phyloP scores from a whole-genome alignment of 345 rosid species.

The Acer saccharum region DNA sequence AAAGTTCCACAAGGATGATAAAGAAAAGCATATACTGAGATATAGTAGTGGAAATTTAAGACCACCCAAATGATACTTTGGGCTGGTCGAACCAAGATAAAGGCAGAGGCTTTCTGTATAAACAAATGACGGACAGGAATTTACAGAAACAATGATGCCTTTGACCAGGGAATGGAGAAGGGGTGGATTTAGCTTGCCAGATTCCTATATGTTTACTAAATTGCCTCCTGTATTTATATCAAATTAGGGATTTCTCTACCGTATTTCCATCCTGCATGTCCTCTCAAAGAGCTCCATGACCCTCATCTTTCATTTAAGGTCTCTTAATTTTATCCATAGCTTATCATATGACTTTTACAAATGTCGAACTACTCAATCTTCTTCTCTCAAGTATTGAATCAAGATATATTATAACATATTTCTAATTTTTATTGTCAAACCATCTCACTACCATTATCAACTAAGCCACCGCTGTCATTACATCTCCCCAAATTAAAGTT shows the following conservation, averaged over 20 bases:
- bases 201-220: background rate
- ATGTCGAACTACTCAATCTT: background rate
- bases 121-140: background rate
- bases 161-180: background rate
- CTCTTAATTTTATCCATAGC: background rate
- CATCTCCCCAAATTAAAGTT: too few species aligned
- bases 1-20: background rate
- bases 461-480: background rate
- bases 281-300: background rate
- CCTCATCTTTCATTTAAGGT: background rate
- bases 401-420: background rate
- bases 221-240: background rate
- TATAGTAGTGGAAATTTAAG: conserved; percentile 1
- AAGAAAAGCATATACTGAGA: background rate
- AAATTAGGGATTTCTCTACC: background rate
- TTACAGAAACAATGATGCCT: background rate
- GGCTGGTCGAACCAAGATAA: background rate
- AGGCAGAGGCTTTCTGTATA: background rate
- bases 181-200: background rate
- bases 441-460: background rate
- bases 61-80: background rate
- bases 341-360: background rate
- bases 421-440: background rate
- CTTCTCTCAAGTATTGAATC: background rate
- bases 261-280: background rate